Conservation (phyloP, 768 basidiomycete genomes). For the Epithele typhae region DNA sequence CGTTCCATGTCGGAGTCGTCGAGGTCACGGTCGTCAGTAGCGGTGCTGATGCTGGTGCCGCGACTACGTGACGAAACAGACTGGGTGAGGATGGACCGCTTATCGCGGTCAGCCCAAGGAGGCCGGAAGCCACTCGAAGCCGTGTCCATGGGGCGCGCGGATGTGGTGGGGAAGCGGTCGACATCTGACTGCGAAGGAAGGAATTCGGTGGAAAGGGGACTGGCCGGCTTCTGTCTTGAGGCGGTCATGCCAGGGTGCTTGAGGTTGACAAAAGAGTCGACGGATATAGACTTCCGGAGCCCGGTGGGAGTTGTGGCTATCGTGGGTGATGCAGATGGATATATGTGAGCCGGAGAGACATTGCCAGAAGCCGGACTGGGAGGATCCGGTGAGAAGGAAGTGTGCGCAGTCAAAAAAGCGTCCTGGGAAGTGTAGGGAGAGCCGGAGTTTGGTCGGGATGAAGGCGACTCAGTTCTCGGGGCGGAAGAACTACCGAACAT, state of each 20-base stretch:
- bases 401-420: slow-evolving; percentile 24
- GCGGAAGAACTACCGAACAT: slow-evolving; percentile 20
- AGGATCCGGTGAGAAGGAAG: slow-evolving; percentile 20
- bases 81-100: slow-evolving; percentile 18
- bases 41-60: slow-evolving; percentile 51
- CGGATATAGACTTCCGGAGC: slow-evolving; percentile 73
- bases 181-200: slow-evolving; percentile 10
- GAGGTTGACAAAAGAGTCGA: slow-evolving; percentile 62
- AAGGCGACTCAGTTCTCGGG: slow-evolving; percentile 33
- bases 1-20: slow-evolving; percentile 26
- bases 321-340: slow-evolving; percentile 22
- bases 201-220: slow-evolving; percentile 19
- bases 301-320: slow-evolving; percentile 32
- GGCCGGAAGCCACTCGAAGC: slow-evolving; percentile 28
- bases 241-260: slow-evolving; percentile 12
- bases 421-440: slow-evolving; percentile 20
- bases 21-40: slow-evolving; percentile 22
- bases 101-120: slow-evolving; percentile 23
- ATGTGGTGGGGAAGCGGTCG: background rate
- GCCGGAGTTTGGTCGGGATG: slow-evolving; percentile 37
- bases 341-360: slow-evolving; percentile 14
- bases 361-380: slow-evolving; percentile 12
- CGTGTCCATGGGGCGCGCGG: slow-evolving; percentile 28
- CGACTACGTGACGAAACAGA: slow-evolving; percentile 41
- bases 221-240: slow-evolving; percentile 14